Conservation (phyloP, 345 rosid genomes). For the Salix viminalis region DNA sequence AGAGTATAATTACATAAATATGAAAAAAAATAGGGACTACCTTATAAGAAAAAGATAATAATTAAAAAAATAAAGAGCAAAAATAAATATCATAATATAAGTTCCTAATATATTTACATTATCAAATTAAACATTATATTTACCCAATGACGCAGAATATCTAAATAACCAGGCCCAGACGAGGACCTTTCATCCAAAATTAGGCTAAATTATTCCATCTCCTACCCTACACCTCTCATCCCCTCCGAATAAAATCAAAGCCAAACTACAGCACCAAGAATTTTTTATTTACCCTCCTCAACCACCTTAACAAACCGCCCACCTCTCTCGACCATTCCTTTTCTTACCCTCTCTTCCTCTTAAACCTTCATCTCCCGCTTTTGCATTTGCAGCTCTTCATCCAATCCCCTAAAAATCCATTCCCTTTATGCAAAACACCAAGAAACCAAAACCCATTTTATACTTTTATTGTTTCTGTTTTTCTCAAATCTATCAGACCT, state of each 20-base stretch:
- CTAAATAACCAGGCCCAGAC: neutral
- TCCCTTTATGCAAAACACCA: neutral
- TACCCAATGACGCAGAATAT: too few species aligned
- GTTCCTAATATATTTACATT: too few species aligned
- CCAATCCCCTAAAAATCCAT: neutral
- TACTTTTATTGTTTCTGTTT: neutral
- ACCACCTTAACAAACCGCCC: conserved; percentile 32
- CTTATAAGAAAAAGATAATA: too few species aligned
- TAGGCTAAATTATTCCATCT: conserved; percentile 20
- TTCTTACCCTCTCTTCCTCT: neutral
- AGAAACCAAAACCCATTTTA: neutral
- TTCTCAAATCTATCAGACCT: neutral
- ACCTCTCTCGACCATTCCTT: neutral
- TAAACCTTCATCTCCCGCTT: conserved; percentile 12
- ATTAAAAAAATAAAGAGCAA: too few species aligned
- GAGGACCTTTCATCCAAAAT: conserved; percentile 27
- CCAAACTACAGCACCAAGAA: neutral
- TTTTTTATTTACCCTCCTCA: conserved; percentile 13
- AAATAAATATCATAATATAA: too few species aligned
- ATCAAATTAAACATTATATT: too few species aligned
- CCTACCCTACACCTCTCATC: conserved; percentile 5
- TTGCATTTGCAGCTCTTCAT: conserved; percentile 1
- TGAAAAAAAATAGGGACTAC: too few species aligned
- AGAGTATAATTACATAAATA: too few species aligned
- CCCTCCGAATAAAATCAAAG: neutral